Evolutionary conservation across 2,329 filamentous ascomycete species (phyloP).

Genomic region (Ophiostoma tasmaniense): DNA sequence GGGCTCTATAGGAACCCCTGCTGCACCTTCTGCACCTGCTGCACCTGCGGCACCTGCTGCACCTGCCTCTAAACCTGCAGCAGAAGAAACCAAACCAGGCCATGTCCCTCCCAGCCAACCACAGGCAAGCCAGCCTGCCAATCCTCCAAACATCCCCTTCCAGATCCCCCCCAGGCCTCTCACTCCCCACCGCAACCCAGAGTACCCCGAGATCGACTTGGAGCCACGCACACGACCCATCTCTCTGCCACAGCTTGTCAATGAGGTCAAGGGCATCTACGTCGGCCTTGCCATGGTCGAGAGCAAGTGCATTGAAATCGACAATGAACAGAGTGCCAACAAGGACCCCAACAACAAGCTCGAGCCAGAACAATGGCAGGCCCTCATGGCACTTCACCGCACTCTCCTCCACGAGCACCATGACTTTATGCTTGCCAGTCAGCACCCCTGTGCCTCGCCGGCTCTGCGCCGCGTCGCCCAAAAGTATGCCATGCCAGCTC

Average conservation of each 20-base stretch:
- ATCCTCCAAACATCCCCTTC: neutral
- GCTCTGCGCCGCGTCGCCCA: constrained; percentile 60
- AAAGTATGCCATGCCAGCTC: constrained; percentile 83
- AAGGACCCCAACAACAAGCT: constrained; percentile 37
- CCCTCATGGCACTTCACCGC: constrained; percentile 70
- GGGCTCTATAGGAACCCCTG: neutral
- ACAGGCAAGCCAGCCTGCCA: neutral
- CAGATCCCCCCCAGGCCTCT: neutral
- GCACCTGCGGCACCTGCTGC: too few relatives aligned
- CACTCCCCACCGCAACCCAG: neutral
- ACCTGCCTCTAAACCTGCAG: neutral
- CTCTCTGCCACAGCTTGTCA: constrained; percentile 67
- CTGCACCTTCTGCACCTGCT: neutral
- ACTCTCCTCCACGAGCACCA: constrained; percentile 76
- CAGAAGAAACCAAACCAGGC: neutral
- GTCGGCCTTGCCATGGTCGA: constrained; percentile 80
- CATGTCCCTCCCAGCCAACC: neutral
- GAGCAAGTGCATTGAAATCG: constrained; percentile 76
- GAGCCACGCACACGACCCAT: constrained; percentile 61
- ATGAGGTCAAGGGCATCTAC: constrained; percentile 78
- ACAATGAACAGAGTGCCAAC: constrained; percentile 47
- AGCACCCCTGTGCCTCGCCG: constrained; percentile 69
- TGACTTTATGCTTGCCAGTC: constrained; percentile 77
- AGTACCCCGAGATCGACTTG: constrained; percentile 19
- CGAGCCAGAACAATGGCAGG: constrained; percentile 70